phyloP scores from a whole-genome alignment of 768 basidiomycete species.

The Ephemerocybe angulata region DNA sequence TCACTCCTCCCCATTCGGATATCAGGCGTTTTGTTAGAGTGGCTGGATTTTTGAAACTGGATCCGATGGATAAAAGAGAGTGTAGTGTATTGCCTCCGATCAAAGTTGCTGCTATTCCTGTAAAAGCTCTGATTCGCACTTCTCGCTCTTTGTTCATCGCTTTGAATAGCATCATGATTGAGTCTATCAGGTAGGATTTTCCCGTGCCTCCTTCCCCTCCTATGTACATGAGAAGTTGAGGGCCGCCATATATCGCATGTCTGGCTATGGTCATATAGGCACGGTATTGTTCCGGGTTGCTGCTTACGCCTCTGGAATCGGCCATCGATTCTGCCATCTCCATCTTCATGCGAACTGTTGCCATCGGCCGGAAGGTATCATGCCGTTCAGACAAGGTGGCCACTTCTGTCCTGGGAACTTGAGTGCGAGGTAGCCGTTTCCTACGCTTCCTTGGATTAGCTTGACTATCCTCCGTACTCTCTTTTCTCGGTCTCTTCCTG shows the following conservation, averaged over 20 bases:
- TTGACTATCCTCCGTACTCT: not conserved
- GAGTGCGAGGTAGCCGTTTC: too few relatives aligned
- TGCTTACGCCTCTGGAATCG: not conserved
- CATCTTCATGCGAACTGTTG: not conserved
- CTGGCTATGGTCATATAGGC: slow-evolving; percentile 8
- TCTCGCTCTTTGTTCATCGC: slow-evolving; percentile 1
- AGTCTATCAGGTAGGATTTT: slow-evolving; percentile 25
- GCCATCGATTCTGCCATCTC: not conserved
- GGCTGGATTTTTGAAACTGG: not conserved
- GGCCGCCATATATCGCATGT: slow-evolving; percentile 3
- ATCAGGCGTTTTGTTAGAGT: not conserved
- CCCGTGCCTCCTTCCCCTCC: slow-evolving; percentile 27
- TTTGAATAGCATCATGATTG: slow-evolving; percentile 18
- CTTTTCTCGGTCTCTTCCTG: not conserved
- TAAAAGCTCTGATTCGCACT: slow-evolving; percentile 23
- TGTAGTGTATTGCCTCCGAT: slow-evolving; percentile 29
- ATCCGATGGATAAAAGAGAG: slow-evolving; percentile 17
- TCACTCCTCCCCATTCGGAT: slow-evolving; percentile 17
- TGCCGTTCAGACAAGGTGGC: too few relatives aligned
- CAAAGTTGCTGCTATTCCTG: slow-evolving; percentile 25
- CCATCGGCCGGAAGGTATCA: too few relatives aligned
- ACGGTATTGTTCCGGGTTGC: not conserved
- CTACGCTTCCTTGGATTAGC: too few relatives aligned
- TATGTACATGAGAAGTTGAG: slow-evolving; percentile 24
- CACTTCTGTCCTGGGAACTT: too few relatives aligned